These are phyloP conservation scores for Phaseolus lunatus DNA, from an alignment of 306 rosid genomes.

Conservation along the genomic window DNA sequence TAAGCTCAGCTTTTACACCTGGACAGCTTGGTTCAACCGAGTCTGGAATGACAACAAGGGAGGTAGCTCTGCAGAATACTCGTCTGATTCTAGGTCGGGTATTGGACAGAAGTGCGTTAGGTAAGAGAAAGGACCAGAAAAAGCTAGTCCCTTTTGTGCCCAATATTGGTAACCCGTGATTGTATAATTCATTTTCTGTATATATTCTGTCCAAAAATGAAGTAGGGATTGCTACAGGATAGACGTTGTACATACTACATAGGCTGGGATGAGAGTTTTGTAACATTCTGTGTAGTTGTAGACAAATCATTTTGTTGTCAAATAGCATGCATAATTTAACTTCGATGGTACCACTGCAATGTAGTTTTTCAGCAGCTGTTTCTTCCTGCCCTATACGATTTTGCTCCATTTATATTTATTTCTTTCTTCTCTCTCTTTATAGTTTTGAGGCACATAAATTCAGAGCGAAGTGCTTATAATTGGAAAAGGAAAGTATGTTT, in stretches of 20 bases:
- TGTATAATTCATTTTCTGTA: conserved; percentile 48
- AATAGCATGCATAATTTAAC: conserved; percentile 43
- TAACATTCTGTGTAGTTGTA: conserved; percentile 47
- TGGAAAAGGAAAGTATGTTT: background rate
- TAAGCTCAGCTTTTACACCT: conserved; percentile 47
- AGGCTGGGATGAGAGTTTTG: conserved; percentile 48
- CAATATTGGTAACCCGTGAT: conserved; percentile 77
- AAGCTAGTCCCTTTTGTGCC: conserved; percentile 91
- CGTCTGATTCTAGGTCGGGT: conserved; percentile 91
- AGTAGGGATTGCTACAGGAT: conserved; percentile 49
- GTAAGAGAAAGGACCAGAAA: conserved; percentile 86
- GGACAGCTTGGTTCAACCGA: conserved; percentile 60
- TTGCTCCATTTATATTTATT: background rate
- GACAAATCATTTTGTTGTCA: conserved; percentile 45
- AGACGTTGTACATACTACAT: conserved; percentile 63
- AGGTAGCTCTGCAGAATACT: conserved; percentile 90
- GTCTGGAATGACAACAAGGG: conserved; percentile 71
- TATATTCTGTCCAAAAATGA: conserved; percentile 46
- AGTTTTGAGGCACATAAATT: background rate
- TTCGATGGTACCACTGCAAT: background rate
- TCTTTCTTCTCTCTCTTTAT: background rate
- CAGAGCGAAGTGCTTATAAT: background rate
- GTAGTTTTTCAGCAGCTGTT: background rate
- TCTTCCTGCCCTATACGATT: background rate
- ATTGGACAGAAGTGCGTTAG: conserved; percentile 79